phyloP scores from a whole-genome alignment of 192 early-diverging fungal species.

The Rhizophagus clarus region DNA sequence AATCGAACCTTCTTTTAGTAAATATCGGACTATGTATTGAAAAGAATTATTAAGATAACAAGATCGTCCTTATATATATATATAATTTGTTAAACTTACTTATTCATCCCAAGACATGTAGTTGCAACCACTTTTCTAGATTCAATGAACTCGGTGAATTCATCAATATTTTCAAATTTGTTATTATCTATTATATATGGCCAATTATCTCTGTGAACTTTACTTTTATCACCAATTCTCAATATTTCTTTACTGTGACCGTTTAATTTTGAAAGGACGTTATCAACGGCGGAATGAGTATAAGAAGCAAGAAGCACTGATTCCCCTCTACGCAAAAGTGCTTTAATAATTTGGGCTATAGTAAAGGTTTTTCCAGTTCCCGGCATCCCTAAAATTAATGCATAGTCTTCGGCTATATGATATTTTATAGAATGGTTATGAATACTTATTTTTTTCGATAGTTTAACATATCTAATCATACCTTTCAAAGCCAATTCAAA shows the following conservation, averaged over 20 bases:
- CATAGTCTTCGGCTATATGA: slow-evolving; percentile 74
- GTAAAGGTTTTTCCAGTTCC: slow-evolving; percentile 97
- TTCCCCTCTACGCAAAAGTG: slow-evolving; percentile 68
- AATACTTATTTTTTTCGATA: not conserved
- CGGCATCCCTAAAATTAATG: slow-evolving; percentile 93
- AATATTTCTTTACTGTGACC: slow-evolving; percentile 66
- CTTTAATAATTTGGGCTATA: slow-evolving; percentile 74
- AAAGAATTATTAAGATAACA: not conserved
- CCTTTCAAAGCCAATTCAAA: slow-evolving; percentile 69
- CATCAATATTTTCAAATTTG: slow-evolving; percentile 56
- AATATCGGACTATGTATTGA: slow-evolving; percentile 31
- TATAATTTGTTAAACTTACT: slow-evolving; percentile 53
- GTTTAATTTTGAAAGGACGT: slow-evolving; percentile 85
- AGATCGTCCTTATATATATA: not conserved
- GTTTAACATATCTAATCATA: slow-evolving; percentile 13
- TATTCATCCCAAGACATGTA: slow-evolving; percentile 84
- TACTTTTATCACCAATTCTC: slow-evolving; percentile 70
- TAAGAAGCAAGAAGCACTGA: slow-evolving; percentile 86
- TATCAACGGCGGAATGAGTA: slow-evolving; percentile 93
- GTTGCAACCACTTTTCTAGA: slow-evolving; percentile 75
- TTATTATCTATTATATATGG: slow-evolving; percentile 33
- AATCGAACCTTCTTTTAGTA: slow-evolving; percentile 86
- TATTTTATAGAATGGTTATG: not conserved
- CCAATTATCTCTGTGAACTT: slow-evolving; percentile 57
- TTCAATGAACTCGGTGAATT: slow-evolving; percentile 63